Evolutionary conservation across 805 yeast species (phyloP), one percentile per base, ranked within the genome.

Genomic region (Saccharomycopsis vini): DNA sequence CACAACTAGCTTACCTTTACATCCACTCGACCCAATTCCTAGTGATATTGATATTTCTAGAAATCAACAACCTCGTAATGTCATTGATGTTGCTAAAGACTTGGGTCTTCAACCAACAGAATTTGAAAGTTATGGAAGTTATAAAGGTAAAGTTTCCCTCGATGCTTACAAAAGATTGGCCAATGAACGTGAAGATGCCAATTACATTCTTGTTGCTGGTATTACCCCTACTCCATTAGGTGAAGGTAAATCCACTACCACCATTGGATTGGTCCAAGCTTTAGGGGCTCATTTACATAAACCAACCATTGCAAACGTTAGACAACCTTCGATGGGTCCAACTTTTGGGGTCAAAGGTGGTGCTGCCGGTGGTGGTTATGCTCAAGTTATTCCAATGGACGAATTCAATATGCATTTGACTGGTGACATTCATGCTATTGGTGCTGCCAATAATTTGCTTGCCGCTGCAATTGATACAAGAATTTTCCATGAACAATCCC

Each of bases 281-380:
- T 68, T 90, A 46, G 95, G 95, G 49, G 96, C 96, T 21, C 94
- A 87, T 57, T 71, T 90, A 56, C 74, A 78, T 42, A 79, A 77
- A 62, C 81, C 81, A 46, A 79, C 95, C 31, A 79, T 89, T 62
- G 98, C 97, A 43, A 88, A 86, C 57, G 95, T 90, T 41, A 83
- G 98, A 63, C 98, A 90, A 63, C 97, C 97, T 23, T 83, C 95
- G 7, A 87, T 90, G 96, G 97, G 97, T 32, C 98, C 98, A 41
- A 90, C 97, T 16, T 90, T 90, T 57, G 98, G 98, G 62, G 88
- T 90, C 56, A 90, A 90, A 68, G 98, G 98, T 58, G 97, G 97
- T 63, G 98, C 98, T 46, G 97, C 97, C 16, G 98, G 98, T 56
- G 98, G 97, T 60, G 97, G 97, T 39, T 90, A 88, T 64, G 75